phyloP scores from a whole-genome alignment of 371 early-diverging fungal species.

The Dinochytrium kinnereticum region DNA sequence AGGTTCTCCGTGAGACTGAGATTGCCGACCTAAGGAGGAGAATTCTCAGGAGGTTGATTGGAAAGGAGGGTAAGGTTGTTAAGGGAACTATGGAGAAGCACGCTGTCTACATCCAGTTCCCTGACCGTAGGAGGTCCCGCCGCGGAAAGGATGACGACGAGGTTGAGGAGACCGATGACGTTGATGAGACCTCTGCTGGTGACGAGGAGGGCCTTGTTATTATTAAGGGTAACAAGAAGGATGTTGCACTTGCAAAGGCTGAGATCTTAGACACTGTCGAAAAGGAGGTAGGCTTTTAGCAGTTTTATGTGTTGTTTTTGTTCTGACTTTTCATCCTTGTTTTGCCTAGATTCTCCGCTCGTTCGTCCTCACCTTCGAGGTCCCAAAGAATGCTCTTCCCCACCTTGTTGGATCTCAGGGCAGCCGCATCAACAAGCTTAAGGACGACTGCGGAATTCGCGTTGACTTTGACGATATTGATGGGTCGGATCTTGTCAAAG shows the following conservation, averaged over 20 bases:
- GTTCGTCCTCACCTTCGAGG: slow-evolving; percentile 59
- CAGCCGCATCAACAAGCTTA: slow-evolving; percentile 66
- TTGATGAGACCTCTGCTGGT: slow-evolving; percentile 23
- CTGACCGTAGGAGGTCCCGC: slow-evolving; percentile 46
- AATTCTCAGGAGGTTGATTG: slow-evolving; percentile 83
- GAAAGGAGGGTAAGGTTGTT: slow-evolving; percentile 84
- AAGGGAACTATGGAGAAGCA: slow-evolving; percentile 77
- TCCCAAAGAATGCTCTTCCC: slow-evolving; percentile 67
- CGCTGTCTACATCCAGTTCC: slow-evolving; percentile 81
- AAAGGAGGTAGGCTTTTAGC: slow-evolving; percentile 55
- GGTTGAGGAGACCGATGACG: slow-evolving; percentile 33
- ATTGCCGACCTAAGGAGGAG: slow-evolving; percentile 48
- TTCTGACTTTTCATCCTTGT: background rate
- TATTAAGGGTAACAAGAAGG: slow-evolving; percentile 80
- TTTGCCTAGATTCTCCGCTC: slow-evolving; percentile 44
- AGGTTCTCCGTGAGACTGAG: slow-evolving; percentile 27
- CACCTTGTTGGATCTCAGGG: slow-evolving; percentile 78
- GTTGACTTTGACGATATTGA: slow-evolving; percentile 62
- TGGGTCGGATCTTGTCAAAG: slow-evolving; percentile 50
- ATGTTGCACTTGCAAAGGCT: slow-evolving; percentile 75
- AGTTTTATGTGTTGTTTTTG: background rate
- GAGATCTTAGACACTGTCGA: slow-evolving; percentile 72
- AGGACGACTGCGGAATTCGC: slow-evolving; percentile 65
- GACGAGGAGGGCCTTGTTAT: slow-evolving; percentile 59
- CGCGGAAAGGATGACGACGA: slow-evolving; percentile 42